Evolutionary conservation across 2,329 filamentous ascomycete genomes (phyloP).

Genomic region (Diaporthe helianthi): DNA sequence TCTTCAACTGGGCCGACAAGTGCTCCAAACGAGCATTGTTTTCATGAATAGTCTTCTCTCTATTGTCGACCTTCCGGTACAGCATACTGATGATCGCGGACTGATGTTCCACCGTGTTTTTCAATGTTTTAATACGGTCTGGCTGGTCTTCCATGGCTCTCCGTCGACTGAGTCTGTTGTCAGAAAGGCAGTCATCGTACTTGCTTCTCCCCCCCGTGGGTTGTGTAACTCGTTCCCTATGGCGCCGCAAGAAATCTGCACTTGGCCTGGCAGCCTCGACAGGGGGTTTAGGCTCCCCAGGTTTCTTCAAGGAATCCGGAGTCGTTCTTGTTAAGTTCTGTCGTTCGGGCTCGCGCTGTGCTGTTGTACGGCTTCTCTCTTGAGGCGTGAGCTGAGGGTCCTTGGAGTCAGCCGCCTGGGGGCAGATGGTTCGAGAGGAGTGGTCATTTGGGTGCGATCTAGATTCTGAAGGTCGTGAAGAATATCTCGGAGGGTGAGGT

Average conservation of each 20-base stretch:
- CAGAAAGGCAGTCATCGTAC: too few species aligned
- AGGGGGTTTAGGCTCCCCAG: neutral
- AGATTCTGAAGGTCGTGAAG: neutral
- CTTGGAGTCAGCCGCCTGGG: neutral
- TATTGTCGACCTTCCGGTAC: neutral
- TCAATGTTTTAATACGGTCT: neutral
- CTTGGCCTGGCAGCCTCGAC: neutral
- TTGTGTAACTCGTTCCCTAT: too few species aligned
- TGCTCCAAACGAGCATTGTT: neutral
- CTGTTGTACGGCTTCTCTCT: neutral
- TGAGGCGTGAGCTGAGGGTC: neutral
- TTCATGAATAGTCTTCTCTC: neutral
- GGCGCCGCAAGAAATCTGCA: neutral
- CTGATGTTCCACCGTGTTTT: neutral
- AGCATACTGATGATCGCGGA: neutral
- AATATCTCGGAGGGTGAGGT: neutral
- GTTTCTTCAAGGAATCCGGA: too few species aligned
- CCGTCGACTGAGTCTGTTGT: neutral
- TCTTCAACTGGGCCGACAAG: neutral
- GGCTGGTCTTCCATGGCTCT: neutral
- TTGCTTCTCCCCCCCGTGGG: too few species aligned
- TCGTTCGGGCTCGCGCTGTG: neutral
- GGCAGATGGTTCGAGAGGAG: neutral
- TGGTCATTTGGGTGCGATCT: neutral
- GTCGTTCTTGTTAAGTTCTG: neutral